Percentiles rank a stretch among this genome's conserved stretches.
These are phyloP conservation scores for Ganoderma lingzhi DNA, from an alignment of 1,284 basidiomycete species.

Conservation along the genomic window DNA sequence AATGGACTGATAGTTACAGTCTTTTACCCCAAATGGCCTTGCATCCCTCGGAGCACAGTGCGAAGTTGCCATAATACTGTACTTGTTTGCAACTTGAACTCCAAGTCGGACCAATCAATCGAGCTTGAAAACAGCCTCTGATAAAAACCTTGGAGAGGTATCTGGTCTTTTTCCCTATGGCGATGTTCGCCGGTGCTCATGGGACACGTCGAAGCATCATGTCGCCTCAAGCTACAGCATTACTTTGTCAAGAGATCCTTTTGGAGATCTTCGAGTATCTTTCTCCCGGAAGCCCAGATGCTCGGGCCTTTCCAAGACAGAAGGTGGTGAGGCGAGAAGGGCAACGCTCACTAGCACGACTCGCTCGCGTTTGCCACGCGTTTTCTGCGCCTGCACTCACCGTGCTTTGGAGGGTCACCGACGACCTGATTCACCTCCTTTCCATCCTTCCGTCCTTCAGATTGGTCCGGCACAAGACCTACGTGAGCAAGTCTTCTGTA, in stretches of 20 bases:
- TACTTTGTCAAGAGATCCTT: slow-evolving; percentile 11
- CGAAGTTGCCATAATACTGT: no score
- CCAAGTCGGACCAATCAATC: background rate
- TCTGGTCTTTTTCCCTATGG: background rate
- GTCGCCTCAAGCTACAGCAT: background rate
- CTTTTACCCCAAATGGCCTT: background rate
- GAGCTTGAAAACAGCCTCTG: background rate
- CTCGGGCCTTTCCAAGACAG: background rate
- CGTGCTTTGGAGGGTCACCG: slow-evolving; percentile 10
- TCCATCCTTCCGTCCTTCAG: slow-evolving; percentile 3
- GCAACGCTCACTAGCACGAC: slow-evolving; percentile 7
- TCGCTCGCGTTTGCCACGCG: slow-evolving; percentile 8
- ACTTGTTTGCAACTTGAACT: background rate
- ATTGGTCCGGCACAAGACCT: background rate
- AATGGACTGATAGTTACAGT: background rate
- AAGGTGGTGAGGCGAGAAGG: background rate
- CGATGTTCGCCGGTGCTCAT: background rate
- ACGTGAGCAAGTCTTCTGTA: background rate
- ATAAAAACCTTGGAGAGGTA: background rate
- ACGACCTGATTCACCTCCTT: slow-evolving; percentile 5
- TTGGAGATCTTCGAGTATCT: slow-evolving; percentile 5
- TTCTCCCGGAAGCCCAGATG: background rate
- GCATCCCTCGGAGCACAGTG: background rate
- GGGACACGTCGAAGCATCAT: background rate
- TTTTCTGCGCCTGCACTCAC: slow-evolving; percentile 11